Conservation (phyloP, 805 yeast genomes). For the Hanseniaspora hatyaiensis region DNA sequence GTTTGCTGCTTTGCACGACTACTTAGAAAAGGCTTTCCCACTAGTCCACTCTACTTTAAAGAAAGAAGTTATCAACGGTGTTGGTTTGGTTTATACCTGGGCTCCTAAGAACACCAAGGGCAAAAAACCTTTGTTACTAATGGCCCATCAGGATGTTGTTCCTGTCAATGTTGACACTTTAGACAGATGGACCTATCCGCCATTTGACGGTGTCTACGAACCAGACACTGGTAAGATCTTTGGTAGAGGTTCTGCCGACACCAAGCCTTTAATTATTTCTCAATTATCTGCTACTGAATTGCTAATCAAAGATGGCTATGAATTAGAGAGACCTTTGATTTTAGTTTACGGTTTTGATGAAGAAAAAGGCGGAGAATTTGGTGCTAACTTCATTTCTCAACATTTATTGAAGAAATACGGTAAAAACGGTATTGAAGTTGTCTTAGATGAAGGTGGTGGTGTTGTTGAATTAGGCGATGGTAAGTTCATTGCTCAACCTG, state of each 20-base stretch:
- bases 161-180: slow-evolving; percentile 54
- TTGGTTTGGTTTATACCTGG: slow-evolving; percentile 55
- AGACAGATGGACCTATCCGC: slow-evolving; percentile 51
- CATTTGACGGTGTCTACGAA: slow-evolving; percentile 53
- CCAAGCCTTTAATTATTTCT: slow-evolving; percentile 55
- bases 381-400: slow-evolving; percentile 41
- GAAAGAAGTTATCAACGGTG: slow-evolving; percentile 46
- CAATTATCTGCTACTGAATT: slow-evolving; percentile 51
- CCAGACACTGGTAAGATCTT: slow-evolving; percentile 42
- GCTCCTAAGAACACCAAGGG: slow-evolving; percentile 37
- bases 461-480: slow-evolving; percentile 28
- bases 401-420: slow-evolving; percentile 45
- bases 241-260: slow-evolving; percentile 70
- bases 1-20: slow-evolving; percentile 40
- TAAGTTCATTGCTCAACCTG: slow-evolving; percentile 36
- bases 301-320: slow-evolving; percentile 26
- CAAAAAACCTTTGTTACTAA: slow-evolving; percentile 53
- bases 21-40: slow-evolving; percentile 46
- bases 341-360: slow-evolving; percentile 64
- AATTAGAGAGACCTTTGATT: slow-evolving; percentile 38
- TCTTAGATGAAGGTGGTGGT: slow-evolving; percentile 50
- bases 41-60: slow-evolving; percentile 37
- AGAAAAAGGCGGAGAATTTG: slow-evolving; percentile 50
- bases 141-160: slow-evolving; percentile 75
- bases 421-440: slow-evolving; percentile 41